These are phyloP conservation scores for Kuraishia capsulata DNA, from an alignment of 805 yeast species.

Conservation along the genomic window DNA sequence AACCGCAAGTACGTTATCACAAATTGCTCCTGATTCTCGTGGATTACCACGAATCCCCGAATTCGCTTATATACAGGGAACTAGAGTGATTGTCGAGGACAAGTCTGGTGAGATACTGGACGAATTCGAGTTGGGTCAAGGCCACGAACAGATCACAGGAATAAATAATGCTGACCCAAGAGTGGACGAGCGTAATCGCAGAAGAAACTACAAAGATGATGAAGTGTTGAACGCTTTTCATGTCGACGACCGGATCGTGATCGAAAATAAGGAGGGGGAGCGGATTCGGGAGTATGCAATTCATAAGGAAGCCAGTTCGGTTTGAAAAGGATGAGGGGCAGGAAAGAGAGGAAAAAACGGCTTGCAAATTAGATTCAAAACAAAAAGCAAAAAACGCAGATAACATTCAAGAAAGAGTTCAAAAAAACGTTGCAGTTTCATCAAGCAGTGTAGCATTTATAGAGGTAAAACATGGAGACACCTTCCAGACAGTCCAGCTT, in stretches of 20 bases:
- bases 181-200: slow-evolving; percentile 2
- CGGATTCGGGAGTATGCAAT: slow-evolving; percentile 28
- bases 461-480: too few relatives aligned
- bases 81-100: slow-evolving; percentile 30
- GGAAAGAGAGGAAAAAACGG: too few relatives aligned
- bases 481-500: too few relatives aligned
- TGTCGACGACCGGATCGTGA: slow-evolving; percentile 28
- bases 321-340: neutral
- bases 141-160: neutral
- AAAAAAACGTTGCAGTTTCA: too few relatives aligned
- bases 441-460: too few relatives aligned
- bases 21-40: neutral
- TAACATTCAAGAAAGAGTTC: too few relatives aligned
- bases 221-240: slow-evolving; percentile 28
- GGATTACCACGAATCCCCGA: slow-evolving; percentile 14
- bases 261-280: slow-evolving; percentile 37
- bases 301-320: neutral
- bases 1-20: neutral
- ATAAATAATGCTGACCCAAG: neutral
- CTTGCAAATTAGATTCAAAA: too few relatives aligned
- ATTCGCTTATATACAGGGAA: slow-evolving; percentile 33
- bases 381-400: too few relatives aligned
- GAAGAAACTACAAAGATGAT: neutral
- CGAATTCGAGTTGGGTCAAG: slow-evolving; percentile 9
- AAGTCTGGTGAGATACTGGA: slow-evolving; percentile 33